phyloP scores from a whole-genome alignment of 768 basidiomycete species.

The Pisolithus microcarpus region DNA sequence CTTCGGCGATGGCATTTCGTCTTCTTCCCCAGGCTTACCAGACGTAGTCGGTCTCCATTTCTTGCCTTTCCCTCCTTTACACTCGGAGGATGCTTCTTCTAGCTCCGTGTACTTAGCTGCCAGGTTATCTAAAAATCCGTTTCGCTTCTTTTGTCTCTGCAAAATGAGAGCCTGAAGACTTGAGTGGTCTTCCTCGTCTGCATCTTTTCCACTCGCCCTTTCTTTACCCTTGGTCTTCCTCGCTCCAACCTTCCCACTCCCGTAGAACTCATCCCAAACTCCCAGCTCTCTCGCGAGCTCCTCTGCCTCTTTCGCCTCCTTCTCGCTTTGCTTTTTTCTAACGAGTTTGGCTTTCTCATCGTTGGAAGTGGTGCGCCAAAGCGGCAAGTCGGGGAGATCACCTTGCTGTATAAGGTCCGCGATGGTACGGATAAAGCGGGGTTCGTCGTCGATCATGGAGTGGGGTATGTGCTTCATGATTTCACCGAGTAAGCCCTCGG shows the following conservation, averaged over 20 bases:
- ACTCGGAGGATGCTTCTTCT: conserved; percentile 26
- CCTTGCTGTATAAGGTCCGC: conserved; percentile 58
- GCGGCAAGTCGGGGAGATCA: conserved; percentile 44
- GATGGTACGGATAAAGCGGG: conserved; percentile 68
- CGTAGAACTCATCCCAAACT: conserved; percentile 92
- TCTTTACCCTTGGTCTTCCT: conserved; percentile 50
- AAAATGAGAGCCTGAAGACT: conserved; percentile 76
- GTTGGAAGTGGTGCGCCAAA: conserved; percentile 66
- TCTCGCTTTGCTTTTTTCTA: conserved; percentile 64
- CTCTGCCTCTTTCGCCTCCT: conserved; percentile 83
- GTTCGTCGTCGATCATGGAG: conserved; percentile 76
- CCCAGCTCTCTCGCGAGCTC: conserved; percentile 78
- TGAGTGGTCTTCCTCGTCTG: conserved; percentile 55
- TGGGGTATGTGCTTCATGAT: conserved; percentile 87
- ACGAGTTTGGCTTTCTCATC: conserved; percentile 76
- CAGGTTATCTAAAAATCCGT: conserved; percentile 67
- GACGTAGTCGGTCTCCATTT: conserved; percentile 40
- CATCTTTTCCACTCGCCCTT: conserved; percentile 32
- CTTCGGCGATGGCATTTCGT: conserved; percentile 32
- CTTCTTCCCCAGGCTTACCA: conserved; percentile 33
- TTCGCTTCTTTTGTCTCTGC: conserved; percentile 63
- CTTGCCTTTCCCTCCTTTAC: conserved; percentile 42
- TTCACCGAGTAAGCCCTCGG: conserved; percentile 65
- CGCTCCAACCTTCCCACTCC: conserved; percentile 59
- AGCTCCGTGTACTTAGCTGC: conserved; percentile 66